A percentile compares a stretch with the other conserved stretches of the same genome.
These are phyloP conservation scores for Mantamonas sphyraenae DNA, from an alignment of 78 protist genomes.

Conservation along the genomic window DNA sequence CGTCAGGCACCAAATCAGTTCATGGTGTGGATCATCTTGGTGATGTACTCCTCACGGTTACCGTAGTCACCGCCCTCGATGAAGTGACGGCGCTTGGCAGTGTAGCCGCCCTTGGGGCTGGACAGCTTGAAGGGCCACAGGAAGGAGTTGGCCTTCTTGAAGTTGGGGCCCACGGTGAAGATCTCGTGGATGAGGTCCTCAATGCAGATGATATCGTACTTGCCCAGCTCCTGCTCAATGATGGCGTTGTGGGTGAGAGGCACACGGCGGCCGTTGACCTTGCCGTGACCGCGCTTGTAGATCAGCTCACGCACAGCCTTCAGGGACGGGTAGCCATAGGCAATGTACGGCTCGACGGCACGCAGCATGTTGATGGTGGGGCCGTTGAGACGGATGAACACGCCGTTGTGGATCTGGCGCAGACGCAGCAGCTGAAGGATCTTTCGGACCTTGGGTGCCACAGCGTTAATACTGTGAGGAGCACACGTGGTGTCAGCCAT, in stretches of 20 bases:
- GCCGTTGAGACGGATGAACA: slow-evolving; percentile 94
- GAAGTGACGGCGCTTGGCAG: slow-evolving; percentile 80
- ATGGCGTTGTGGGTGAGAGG: slow-evolving; percentile 86
- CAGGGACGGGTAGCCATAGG: slow-evolving; percentile 96
- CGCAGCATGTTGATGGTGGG: slow-evolving; percentile 95
- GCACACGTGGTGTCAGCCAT: too few relatives aligned
- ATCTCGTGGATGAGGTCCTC: slow-evolving; percentile 99
- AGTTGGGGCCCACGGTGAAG: slow-evolving; percentile 92
- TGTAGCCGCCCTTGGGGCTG: slow-evolving; percentile 88
- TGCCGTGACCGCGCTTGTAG: slow-evolving; percentile 98
- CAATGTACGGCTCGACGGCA: slow-evolving; percentile 92
- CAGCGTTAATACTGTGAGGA: slow-evolving; percentile 84
- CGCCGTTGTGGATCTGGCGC: slow-evolving; percentile 97
- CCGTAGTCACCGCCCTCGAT: slow-evolving; percentile 98
- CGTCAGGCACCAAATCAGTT: slow-evolving; percentile 20
- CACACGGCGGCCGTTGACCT: slow-evolving; percentile 86
- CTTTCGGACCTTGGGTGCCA: slow-evolving; percentile 91
- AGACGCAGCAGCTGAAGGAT: slow-evolving; percentile 96
- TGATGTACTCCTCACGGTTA: slow-evolving; percentile 91
- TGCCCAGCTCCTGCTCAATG: slow-evolving; percentile 76
- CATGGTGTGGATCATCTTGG: slow-evolving; percentile 73
- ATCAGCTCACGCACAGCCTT: slow-evolving; percentile 90
- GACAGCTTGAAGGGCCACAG: slow-evolving; percentile 99
- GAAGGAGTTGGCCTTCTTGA: slow-evolving; percentile 87
- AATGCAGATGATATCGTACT: slow-evolving; percentile 82